These are phyloP conservation scores for Tilletiopsis washingtonensis DNA, from an alignment of 1,284 basidiomycete genomes.

Conservation along the genomic window DNA sequence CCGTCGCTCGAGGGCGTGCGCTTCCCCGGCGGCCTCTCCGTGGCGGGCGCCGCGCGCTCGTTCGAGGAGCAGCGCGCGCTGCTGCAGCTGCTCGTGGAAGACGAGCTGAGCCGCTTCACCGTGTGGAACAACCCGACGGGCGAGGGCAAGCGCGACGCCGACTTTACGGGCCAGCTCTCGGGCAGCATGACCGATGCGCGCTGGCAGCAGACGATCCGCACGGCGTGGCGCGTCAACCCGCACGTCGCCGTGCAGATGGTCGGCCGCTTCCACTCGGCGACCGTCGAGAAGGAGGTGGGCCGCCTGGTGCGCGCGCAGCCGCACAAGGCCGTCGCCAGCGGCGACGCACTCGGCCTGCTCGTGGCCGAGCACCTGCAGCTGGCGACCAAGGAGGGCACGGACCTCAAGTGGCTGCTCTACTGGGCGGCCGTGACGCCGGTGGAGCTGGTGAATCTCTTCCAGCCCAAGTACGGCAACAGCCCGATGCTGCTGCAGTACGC, in stretches of 20 bases:
- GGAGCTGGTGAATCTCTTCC: conserved; percentile 38
- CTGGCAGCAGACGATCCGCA: conserved; percentile 64
- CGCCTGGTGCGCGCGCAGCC: conserved; percentile 69
- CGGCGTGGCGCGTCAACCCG: conserved; percentile 75
- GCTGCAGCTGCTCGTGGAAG: conserved; percentile 74
- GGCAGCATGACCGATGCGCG: conserved; percentile 56
- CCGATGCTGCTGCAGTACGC: conserved; percentile 90
- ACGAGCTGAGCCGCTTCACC: conserved; percentile 73
- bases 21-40: conserved; percentile 21
- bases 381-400: conserved; percentile 23
- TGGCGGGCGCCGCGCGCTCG: conserved; percentile 17
- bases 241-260: conserved; percentile 71
- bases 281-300: conserved; percentile 63
- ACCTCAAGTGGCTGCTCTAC: conserved; percentile 64
- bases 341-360: conserved; percentile 72
- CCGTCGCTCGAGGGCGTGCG: conserved; percentile 18
- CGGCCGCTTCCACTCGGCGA: conserved; percentile 71
- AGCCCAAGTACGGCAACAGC: conserved; percentile 55
- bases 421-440: conserved; percentile 87
- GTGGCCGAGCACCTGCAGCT: conserved; percentile 79
- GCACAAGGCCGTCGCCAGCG: conserved; percentile 61
- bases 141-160: conserved; percentile 60
- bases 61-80: conserved; percentile 22
- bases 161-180: conserved; percentile 19
- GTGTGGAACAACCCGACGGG: conserved; percentile 88